A percentile compares a stretch with the other conserved stretches of the same genome.
Evolutionary conservation across 73 alveolate species (phyloP).

Genomic region (Tetrahymena borealis): DNA sequence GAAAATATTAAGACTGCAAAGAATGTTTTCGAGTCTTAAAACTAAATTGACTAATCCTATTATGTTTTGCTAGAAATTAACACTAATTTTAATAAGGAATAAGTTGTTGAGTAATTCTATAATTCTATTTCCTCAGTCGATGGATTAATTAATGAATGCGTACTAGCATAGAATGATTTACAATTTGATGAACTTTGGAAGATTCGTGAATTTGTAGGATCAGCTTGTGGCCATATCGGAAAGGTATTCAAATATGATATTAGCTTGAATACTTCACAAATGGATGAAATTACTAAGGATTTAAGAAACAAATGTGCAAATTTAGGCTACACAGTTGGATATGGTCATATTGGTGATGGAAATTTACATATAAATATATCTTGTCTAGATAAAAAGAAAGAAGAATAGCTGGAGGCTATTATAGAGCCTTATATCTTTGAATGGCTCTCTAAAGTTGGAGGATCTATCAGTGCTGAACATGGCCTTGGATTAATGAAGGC

Average conservation of each 20-base stretch:
- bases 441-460: constrained; percentile 3
- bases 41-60: neutral
- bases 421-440: constrained; percentile 6
- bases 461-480: constrained; percentile 46
- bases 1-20: neutral
- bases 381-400: neutral
- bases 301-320: neutral
- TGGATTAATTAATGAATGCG: neutral
- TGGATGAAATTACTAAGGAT: constrained; percentile 8
- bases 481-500: constrained; percentile 23
- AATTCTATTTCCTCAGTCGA: neutral
- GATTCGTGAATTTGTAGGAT: constrained; percentile 16
- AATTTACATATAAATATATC: constrained; percentile 28
- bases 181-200: constrained; percentile 13
- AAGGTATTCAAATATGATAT: constrained; percentile 27
- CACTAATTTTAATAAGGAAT: neutral
- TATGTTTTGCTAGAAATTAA: neutral
- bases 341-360: constrained; percentile 46
- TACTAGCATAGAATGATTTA: neutral
- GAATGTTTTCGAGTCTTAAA: neutral
- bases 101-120: neutral
- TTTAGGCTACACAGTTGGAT: constrained; percentile 1
- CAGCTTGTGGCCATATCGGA: constrained; percentile 17
- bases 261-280: constrained; percentile 18
- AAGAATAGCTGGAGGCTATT: neutral